Percentiles rank a stretch among this genome's conserved stretches.
These are phyloP conservation scores for Backusella mclennaniae DNA, from an alignment of 192 early-diverging fungal species.

Conservation along the genomic window DNA sequence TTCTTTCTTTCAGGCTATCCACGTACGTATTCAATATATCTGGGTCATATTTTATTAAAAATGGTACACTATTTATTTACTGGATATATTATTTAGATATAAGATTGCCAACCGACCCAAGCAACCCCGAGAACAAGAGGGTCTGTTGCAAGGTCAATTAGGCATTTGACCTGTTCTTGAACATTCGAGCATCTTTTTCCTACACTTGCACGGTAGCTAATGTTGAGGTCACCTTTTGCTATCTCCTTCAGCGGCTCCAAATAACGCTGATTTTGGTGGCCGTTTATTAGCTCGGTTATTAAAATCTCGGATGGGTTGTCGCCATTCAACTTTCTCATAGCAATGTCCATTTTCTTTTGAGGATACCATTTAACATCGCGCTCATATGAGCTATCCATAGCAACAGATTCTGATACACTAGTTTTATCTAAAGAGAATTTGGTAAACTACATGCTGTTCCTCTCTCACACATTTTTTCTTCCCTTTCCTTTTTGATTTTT, in stretches of 20 bases:
- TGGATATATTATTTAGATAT: constrained; percentile 24
- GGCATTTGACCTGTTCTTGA: constrained; percentile 67
- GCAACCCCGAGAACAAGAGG: constrained; percentile 60
- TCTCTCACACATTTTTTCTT: neutral
- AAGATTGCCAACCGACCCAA: constrained; percentile 71
- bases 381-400: neutral
- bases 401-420: neutral
- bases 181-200: constrained; percentile 47
- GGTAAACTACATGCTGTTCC: neutral
- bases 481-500: neutral
- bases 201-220: constrained; percentile 46
- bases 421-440: neutral
- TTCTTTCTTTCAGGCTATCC: too few species aligned
- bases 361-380: constrained; percentile 64
- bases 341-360: constrained; percentile 72
- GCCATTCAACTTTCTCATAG: constrained; percentile 63
- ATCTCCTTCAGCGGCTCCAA: constrained; percentile 42
- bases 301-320: constrained; percentile 65
- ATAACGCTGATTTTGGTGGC: constrained; percentile 61
- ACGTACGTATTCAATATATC: too few species aligned
- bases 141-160: constrained; percentile 78
- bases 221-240: constrained; percentile 45
- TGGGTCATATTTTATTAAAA: too few species aligned
- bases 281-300: constrained; percentile 55
- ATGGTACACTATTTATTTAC: too few species aligned